phyloP scores from a whole-genome alignment of 495 filamentous ascomycete genomes.

The Neurospora tetrasperma region DNA sequence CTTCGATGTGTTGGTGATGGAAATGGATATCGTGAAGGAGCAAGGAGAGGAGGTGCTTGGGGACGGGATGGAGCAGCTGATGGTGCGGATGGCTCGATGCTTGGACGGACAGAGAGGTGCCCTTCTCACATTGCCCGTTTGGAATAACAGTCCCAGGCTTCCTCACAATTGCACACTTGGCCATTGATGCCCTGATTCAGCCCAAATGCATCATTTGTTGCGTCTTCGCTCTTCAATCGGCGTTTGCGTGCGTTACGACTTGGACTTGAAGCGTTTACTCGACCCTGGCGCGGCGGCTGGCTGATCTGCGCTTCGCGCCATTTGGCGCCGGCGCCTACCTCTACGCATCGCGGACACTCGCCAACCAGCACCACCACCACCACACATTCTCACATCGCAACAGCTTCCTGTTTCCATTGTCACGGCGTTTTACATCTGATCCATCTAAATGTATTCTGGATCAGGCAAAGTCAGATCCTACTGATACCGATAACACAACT shows the following conservation, averaged over 20 bases:
- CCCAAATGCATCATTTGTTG: not conserved
- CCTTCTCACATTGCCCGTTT: not conserved
- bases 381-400: not conserved
- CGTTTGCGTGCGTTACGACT: not conserved
- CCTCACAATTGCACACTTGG: not conserved
- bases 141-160: not conserved
- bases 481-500: slow-evolving; percentile 1
- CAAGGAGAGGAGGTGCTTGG: not conserved
- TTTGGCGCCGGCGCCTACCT: not conserved
- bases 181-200: not conserved
- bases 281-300: not conserved
- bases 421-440: too few species aligned
- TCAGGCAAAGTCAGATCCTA: not conserved
- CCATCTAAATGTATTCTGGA: too few species aligned
- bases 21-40: not conserved
- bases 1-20: not conserved
- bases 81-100: not conserved
- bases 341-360: not conserved
- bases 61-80: not conserved
- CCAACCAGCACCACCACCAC: not conserved
- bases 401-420: too few species aligned
- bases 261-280: not conserved
- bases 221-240: not conserved
- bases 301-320: not conserved
- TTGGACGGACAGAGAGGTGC: not conserved